Evolutionary conservation across 805 yeast species (phyloP), one percentile per base, ranked within the genome.

Genomic region (Maudiozyma bulderi): DNA sequence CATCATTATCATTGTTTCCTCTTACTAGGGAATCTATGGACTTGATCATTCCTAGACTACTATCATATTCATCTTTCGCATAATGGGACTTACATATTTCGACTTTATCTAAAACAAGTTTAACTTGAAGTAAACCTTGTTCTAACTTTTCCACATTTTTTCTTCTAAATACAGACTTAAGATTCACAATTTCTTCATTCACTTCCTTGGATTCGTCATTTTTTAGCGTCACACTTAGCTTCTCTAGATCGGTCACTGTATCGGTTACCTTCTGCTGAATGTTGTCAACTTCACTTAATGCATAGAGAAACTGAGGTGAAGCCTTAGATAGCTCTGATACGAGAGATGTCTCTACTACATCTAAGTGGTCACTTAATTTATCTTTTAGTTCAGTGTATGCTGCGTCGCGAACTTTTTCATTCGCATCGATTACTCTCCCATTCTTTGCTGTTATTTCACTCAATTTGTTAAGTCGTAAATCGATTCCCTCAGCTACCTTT

Each of bases 251-350:
- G 5, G 64, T 60, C 0, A 83, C 69, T 28, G 89, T 75, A 10
- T 64, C 61, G 10, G 71, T 66, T 3, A 90, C 78, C 52, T 76
- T 77, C 1, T 65, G 60, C 44, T 81, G 77, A 35, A 90, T 80
- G 7, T 71, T 72, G 57, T 81, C 81, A 49, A 93, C 75, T 53
- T 88, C 95, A 47, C 82, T 86, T 48, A 95, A 70, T 0, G 96
- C 90, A 46, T 80, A 80, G 66, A 89, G 89, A 60, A 93, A 91
- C 7, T 90, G 81, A 47, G 81, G 80, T 0, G 96, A 86, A 0
- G 96, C 84, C 54, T 78, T 77, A 3, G 95, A 84, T 33, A 93
- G 88, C 64, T 89, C 96, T 39, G 78, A 74, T 15, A 90, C 84
- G 40, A 91, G 68, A 52, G 84, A 82, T 37, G 86, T 73, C 66